Base-by-base conservation (phyloP, 2,329 filamentous ascomycete species). In the Stenocarpella maydis region DNA sequence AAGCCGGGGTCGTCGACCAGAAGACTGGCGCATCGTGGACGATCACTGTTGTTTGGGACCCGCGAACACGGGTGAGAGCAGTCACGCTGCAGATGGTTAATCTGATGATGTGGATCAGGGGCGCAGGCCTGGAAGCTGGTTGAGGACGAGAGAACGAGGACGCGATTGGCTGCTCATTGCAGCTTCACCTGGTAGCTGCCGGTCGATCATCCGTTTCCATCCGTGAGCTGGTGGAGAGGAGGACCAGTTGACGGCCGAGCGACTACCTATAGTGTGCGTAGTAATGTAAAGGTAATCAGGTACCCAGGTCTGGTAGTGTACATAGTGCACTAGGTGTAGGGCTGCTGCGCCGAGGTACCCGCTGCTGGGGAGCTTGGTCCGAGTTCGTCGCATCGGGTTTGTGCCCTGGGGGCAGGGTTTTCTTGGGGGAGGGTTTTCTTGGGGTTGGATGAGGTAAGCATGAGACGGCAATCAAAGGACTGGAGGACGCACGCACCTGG, bases 121-220 rank as follows among this genome's bases (percentile, higher is more conserved):
- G 41, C 19, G 8, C 4, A 4, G 7, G 26, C 39, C 34, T 61
- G 26, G 39, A 14, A 31, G 39, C 24, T 31, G 39, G 26, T 24
- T 15, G n/a, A 17, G 58, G 43, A 37, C 34, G 31, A 47, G 41
- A 24, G 55, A 39, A 45, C 39, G 47, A 43, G 63, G 45, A 61
- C 55, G 65, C 68, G 64, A 67, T 67, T 70, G 68, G 65, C 28
- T 64, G 54, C 28, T 55, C 65, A 68, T n/a, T 63, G 31, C 31
- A 34, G 68, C 50, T 67, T 70, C 37, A 54, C 55, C 55, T 60
- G 65, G 37, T 49, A 68, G 69, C 55, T 63, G 49, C 55, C 64
- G 65, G 54, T 55, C 52, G 65, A 63, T 70, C 65, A 50, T 68
- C 55, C 53, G 50, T 53, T 45, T 28, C 47, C 49, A 43, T 26